These are phyloP conservation scores for Flaveria robusta DNA, from an alignment of 129 eudicot genomes.

Conservation along the genomic window DNA sequence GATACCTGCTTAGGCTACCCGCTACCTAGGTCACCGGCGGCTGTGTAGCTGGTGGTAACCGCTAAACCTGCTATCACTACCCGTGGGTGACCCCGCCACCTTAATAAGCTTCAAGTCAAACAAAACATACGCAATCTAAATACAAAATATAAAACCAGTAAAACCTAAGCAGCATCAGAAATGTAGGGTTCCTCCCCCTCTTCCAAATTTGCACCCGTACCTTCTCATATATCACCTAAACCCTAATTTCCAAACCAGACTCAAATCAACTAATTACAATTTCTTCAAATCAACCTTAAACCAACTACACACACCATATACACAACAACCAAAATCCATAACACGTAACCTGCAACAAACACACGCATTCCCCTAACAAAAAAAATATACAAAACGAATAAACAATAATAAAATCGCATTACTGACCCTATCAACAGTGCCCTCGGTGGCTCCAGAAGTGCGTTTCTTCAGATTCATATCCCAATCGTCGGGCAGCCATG, in stretches of 20 bases:
- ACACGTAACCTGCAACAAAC: too few species aligned
- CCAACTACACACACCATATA: background rate
- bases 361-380: background rate
- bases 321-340: background rate
- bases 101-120: too few species aligned
- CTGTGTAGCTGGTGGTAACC: too few species aligned
- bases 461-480: conserved; percentile 35
- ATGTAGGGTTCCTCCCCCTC: too few species aligned
- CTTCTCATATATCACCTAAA: background rate
- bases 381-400: background rate
- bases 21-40: too few species aligned
- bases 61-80: too few species aligned
- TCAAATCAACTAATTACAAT: background rate
- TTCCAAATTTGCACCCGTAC: background rate
- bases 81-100: too few species aligned
- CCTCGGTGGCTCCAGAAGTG: conserved; percentile 42
- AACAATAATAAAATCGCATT: background rate
- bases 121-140: background rate
- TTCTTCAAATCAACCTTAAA: background rate
- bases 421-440: conserved; percentile 37
- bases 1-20: too few species aligned
- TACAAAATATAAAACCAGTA: too few species aligned
- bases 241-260: background rate
- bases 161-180: too few species aligned
- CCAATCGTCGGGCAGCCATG: conserved; percentile 38